Base-by-base conservation (phyloP, 176 grass and related monocot genomes). In the Oryza officinalis region DNA sequence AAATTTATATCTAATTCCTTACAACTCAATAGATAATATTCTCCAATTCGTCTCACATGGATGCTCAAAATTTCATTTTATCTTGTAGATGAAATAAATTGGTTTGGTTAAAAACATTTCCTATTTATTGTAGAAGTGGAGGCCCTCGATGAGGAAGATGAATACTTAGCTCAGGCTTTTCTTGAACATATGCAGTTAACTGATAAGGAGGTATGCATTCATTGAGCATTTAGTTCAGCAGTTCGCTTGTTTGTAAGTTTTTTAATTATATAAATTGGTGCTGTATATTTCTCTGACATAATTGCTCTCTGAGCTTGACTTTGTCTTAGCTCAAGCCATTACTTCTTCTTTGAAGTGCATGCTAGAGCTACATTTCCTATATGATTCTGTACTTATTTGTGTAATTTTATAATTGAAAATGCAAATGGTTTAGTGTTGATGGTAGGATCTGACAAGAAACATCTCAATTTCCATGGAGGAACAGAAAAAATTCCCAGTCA, bases 171-270 rank as follows among this genome's bases (percentile, higher is more conserved):
- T 72, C 85, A 87, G 64, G 66, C 81, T 75, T 89, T 88, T 95
- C 90, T 92, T 76, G 87, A 98, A 15, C 91, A 94, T 78, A 95
- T 98, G 96, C 87, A 98, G 76, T 74, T 95, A 88, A 95, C 87
- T 87, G 87, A 94, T 27, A 86, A 80, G 3, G 72, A 91, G 93
- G 93, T 98, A 91, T 65, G 28, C 2, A 13, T 67, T 72, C 13
- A 72, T 33, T 38, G 33, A 46, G 23, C 20, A 33, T 72, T 45
- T 85, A 43, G 71, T 67, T 85, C 15, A 70, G 11, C 49, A 54
- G 8, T 43, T 43, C 72, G 12, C 6, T 71, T 81, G 49, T 47
- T 28, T 8, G 60, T 20, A 69, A 54, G 17, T 49, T 71, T 75
- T 43, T 27, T 27, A n/a, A 13, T 13, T 27, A 17, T 32, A 22